Base-by-base conservation (phyloP, 1,139 yeast genomes). In the Nakaseomyces delphensis region DNA sequence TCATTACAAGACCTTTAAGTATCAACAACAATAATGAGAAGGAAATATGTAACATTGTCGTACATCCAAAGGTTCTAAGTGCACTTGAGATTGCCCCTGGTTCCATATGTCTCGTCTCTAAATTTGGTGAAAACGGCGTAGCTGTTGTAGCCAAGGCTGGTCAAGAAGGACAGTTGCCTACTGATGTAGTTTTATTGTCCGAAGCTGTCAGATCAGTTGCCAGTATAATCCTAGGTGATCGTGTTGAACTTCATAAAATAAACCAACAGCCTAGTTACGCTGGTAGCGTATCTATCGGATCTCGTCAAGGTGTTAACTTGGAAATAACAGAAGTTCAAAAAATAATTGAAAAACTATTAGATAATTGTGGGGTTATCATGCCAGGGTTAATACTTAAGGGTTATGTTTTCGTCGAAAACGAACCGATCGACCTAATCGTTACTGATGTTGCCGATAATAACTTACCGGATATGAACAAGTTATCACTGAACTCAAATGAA, bases 161-260 rank as follows among this genome's bases (percentile, higher is more conserved):
- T 1, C 56, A 63, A 8, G 68, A 60, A 29, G 80, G 74, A 15
- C 52, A 60, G n/a, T 53, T 51, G 35, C 54, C 59, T 1, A 21
- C 36, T 5, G 76, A 79, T 50, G 77, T 81, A 3, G 60, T 83
- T 2, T 68, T 71, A 38, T 51, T 85, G 1, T 72, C 86, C 1
- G 49, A 63, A 1, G 52, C 67, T 4, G 59, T 77, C 36, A 64
- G 93, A 46, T 59, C 65, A 2, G 65, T 79, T 16, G 73, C 76
- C 1, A 83, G 81, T 8, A 55, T 83, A 3, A 59, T 83, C 6
- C 65, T 83, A 9, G 96, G 96, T 23, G 95, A 86, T 53, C 65
- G 95, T 45, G 64, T 84, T 1, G 65, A 65, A 18, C 52, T 87
- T 0, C 56, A 57, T 7, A 78, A 71, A 51, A 64, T 67, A 25